These are phyloP conservation scores for Daldinia loculata DNA, from an alignment of 495 filamentous ascomycete genomes.

Conservation along the genomic window DNA sequence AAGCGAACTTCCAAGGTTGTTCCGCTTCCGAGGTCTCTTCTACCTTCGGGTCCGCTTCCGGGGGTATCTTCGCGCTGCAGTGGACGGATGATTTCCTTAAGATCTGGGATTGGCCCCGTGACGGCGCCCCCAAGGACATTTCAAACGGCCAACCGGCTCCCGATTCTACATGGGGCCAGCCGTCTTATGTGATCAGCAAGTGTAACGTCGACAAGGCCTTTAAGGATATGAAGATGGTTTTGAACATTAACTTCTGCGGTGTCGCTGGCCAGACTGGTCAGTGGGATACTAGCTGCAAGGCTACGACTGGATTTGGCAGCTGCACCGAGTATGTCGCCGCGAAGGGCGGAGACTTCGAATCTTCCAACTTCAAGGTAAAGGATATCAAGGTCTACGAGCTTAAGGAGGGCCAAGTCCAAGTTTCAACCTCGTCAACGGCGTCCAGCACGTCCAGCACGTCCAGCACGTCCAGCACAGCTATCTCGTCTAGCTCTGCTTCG, in stretches of 20 bases:
- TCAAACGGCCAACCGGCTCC: slow-evolving; percentile 69
- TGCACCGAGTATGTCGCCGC: slow-evolving; percentile 68
- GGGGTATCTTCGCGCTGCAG: slow-evolving; percentile 79
- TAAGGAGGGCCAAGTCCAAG: slow-evolving; percentile 29
- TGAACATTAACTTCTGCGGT: slow-evolving; percentile 62
- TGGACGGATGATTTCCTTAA: slow-evolving; percentile 71
- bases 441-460: slow-evolving; percentile 38
- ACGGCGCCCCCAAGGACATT: slow-evolving; percentile 53
- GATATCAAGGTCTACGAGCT: slow-evolving; percentile 63
- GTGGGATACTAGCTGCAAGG: slow-evolving; percentile 36
- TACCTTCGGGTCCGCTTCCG: slow-evolving; percentile 67
- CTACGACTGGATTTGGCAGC: slow-evolving; percentile 33
- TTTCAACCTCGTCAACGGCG: slow-evolving; percentile 34
- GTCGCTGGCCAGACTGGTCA: slow-evolving; percentile 50
- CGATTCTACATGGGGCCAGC: slow-evolving; percentile 66
- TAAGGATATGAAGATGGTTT: slow-evolving; percentile 56
- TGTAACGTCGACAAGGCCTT: slow-evolving; percentile 59
- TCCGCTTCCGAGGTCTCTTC: slow-evolving; percentile 58
- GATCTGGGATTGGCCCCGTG: slow-evolving; percentile 76
- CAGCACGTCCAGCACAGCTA: slow-evolving; percentile 35
- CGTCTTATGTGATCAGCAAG: slow-evolving; percentile 47
- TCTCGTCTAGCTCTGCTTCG: slow-evolving; percentile 11
- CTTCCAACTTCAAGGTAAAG: slow-evolving; percentile 65
- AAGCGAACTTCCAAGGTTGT: slow-evolving; percentile 50
- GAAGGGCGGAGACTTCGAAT: slow-evolving; percentile 62